These are phyloP conservation scores for Hypoxylon sp. DNA, from an alignment of 2,329 filamentous ascomycete species.

Conservation along the genomic window DNA sequence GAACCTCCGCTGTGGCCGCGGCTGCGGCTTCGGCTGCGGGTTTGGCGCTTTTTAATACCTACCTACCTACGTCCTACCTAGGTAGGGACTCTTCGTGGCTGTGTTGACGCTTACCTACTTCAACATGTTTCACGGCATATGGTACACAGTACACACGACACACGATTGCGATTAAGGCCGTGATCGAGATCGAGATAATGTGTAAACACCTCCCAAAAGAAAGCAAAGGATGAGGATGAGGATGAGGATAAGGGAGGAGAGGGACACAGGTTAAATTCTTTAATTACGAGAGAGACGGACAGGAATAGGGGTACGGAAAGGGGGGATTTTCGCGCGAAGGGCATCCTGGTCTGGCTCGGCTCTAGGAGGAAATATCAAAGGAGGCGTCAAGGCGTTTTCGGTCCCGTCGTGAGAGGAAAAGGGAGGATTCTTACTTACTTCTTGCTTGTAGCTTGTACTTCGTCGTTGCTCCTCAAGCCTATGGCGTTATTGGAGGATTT, in stretches of 20 bases:
- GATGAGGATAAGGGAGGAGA: not conserved
- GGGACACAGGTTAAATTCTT: not conserved
- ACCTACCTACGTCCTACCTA: no score
- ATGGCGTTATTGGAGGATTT: not conserved
- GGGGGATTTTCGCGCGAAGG: not conserved
- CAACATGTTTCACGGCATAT: not conserved
- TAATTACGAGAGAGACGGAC: not conserved
- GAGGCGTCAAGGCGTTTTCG: not conserved
- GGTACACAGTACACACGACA: no score
- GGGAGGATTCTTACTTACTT: not conserved
- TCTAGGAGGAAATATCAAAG: not conserved
- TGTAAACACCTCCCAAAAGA: not conserved
- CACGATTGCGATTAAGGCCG: no score
- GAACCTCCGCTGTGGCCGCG: not conserved
- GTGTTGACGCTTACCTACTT: not conserved
- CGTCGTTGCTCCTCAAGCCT: not conserved
- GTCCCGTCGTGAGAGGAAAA: conserved; percentile 8
- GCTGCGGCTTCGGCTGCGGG: not conserved
- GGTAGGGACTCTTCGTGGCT: not conserved
- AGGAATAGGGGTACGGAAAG: conserved; percentile 5
- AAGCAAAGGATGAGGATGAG: no score
- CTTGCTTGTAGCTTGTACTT: not conserved
- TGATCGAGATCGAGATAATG: conserved; percentile 14
- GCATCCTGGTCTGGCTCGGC: not conserved
- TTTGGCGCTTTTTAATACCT: not conserved